phyloP scores from a whole-genome alignment of 371 early-diverging fungal genomes.

The Mortierella sp. region DNA sequence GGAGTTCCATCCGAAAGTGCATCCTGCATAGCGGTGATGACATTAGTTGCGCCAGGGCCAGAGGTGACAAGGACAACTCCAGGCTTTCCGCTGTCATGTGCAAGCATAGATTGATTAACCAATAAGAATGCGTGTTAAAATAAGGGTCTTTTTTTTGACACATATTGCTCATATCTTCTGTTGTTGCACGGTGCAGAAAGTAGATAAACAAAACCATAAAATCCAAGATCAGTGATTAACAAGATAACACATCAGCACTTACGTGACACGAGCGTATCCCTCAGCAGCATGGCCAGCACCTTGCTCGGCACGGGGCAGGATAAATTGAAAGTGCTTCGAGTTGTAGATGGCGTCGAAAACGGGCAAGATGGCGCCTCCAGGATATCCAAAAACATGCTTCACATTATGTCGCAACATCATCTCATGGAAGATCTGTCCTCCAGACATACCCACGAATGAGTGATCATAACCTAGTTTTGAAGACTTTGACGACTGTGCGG shows the following conservation, averaged over 20 bases:
- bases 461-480: slow-evolving; percentile 65
- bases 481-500: slow-evolving; percentile 23
- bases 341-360: slow-evolving; percentile 98
- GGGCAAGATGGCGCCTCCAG: slow-evolving; percentile 97
- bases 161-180: neutral
- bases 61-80: slow-evolving; percentile 95
- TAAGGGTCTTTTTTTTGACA: slow-evolving; percentile 10
- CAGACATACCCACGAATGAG: slow-evolving; percentile 94
- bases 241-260: slow-evolving; percentile 40
- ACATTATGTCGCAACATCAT: slow-evolving; percentile 96
- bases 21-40: slow-evolving; percentile 97
- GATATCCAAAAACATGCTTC: slow-evolving; percentile 96
- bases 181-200: neutral
- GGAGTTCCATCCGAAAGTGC: slow-evolving; percentile 96
- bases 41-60: slow-evolving; percentile 97
- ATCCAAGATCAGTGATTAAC: neutral
- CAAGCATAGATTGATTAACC: slow-evolving; percentile 1
- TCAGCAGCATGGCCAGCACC: slow-evolving; percentile 99
- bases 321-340: slow-evolving; percentile 93
- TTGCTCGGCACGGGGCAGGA: slow-evolving; percentile 97
- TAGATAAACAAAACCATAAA: slow-evolving; percentile 48
- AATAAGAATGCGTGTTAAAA: slow-evolving; percentile 4
- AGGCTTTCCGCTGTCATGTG: slow-evolving; percentile 81
- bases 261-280: slow-evolving; percentile 95
- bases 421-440: slow-evolving; percentile 98